These are phyloP conservation scores for Candida freyschussii DNA, from an alignment of 1,139 yeast genomes.

Conservation along the genomic window DNA sequence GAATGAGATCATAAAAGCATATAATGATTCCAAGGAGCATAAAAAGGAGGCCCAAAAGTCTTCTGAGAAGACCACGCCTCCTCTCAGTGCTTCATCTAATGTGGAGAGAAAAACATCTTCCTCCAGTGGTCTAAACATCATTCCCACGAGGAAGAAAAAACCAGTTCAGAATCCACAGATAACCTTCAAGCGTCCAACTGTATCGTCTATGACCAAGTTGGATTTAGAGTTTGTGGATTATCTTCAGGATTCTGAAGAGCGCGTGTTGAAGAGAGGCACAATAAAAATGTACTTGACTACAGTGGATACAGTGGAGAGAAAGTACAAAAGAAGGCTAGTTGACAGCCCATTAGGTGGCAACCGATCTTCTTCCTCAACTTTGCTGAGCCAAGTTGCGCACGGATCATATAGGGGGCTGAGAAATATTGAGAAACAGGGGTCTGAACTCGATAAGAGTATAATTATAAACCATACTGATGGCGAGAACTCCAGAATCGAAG, in stretches of 20 bases:
- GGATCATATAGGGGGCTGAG: constrained; percentile 39
- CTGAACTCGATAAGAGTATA: constrained; percentile 22
- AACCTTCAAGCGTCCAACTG: constrained; percentile 1
- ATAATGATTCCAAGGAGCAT: constrained; percentile 14
- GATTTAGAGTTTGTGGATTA: constrained; percentile 68
- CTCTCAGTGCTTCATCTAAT: constrained; percentile 14
- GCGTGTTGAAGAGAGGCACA: constrained; percentile 62
- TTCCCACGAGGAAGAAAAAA: constrained; percentile 6
- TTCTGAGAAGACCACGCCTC: constrained; percentile 14
- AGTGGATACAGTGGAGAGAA: constrained; percentile 48
- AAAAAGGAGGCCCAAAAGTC: constrained; percentile 5
- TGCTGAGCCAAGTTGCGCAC: constrained; percentile 54
- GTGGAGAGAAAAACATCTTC: constrained; percentile 3
- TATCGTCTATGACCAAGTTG: constrained; percentile 44
- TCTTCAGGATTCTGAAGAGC: constrained; percentile 60
- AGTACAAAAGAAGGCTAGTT: constrained; percentile 49
- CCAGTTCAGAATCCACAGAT: constrained; percentile 8
- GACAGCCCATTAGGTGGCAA: constrained; percentile 49
- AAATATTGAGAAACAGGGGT: constrained; percentile 25
- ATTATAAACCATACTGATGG: constrained; percentile 20
- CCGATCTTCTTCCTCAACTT: constrained; percentile 25
- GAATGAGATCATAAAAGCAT: constrained; percentile 22
- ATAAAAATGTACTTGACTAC: constrained; percentile 37
- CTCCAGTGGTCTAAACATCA: background rate
- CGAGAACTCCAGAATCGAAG: constrained; percentile 8